Conservation (phyloP, 495 filamentous ascomycete genomes). For the Eremomyces bilateralis region DNA sequence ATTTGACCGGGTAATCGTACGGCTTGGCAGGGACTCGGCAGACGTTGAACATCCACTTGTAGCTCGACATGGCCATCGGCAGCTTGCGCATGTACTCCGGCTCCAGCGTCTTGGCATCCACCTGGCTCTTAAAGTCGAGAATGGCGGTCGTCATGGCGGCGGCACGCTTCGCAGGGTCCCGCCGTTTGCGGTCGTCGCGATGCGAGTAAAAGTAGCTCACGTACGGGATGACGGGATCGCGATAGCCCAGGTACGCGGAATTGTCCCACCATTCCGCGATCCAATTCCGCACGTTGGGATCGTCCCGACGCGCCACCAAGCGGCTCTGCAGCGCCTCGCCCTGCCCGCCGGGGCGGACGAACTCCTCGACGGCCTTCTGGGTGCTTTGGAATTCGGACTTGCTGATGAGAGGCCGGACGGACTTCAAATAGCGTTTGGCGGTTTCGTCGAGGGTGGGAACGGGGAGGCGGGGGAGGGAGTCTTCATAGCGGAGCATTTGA, state of each 20-base stretch:
- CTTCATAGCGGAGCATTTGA: constrained; percentile 86
- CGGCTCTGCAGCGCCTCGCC: constrained; percentile 79
- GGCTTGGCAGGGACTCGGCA: constrained; percentile 69
- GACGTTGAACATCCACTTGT: constrained; percentile 98
- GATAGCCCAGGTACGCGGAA: constrained; percentile 72
- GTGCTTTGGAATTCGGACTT: constrained; percentile 51
- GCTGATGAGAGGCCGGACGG: constrained; percentile 63
- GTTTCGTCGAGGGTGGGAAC: constrained; percentile 93
- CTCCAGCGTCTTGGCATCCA: constrained; percentile 65
- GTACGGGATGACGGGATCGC: constrained; percentile 92
- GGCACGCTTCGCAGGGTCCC: constrained; percentile 78
- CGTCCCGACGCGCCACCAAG: constrained; percentile 55
- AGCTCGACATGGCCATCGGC: constrained; percentile 91
- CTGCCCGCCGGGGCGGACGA: constrained; percentile 58
- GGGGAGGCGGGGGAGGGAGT: constrained; percentile 76
- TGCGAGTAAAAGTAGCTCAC: constrained; percentile 99
- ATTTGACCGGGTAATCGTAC: constrained; percentile 70
- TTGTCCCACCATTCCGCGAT: constrained; percentile 96
- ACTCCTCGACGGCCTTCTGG: constrained; percentile 61
- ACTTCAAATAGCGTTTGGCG: constrained; percentile 73
- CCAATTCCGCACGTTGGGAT: constrained; percentile 85
- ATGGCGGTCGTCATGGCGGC: constrained; percentile 69
- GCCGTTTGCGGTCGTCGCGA: constrained; percentile 72
- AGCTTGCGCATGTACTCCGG: constrained; percentile 95
- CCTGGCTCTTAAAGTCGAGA: constrained; percentile 84